These are phyloP conservation scores for Fusarium tjaetaba DNA, from an alignment of 2,329 filamentous ascomycete species.

Conservation along the genomic window DNA sequence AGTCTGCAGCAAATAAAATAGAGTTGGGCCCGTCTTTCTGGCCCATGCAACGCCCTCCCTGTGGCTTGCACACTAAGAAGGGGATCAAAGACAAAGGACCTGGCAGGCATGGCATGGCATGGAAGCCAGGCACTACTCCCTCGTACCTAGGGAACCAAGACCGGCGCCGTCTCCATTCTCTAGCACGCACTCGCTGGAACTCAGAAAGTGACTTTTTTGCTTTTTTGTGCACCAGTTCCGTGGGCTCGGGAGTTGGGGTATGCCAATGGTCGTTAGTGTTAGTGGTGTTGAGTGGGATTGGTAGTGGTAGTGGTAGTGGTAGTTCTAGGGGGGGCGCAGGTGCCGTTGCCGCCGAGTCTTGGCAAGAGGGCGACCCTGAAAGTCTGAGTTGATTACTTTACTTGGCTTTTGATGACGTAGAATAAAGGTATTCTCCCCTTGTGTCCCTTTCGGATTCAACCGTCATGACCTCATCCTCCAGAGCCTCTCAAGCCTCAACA, in stretches of 20 bases:
- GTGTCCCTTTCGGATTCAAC: background rate
- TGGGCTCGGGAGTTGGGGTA: conserved; percentile 32
- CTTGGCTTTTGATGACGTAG: background rate
- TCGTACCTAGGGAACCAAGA: background rate
- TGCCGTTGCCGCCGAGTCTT: conserved; percentile 41
- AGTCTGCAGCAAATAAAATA: conserved; percentile 32
- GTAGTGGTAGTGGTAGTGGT: background rate
- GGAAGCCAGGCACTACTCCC: conserved; percentile 3
- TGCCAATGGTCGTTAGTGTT: background rate
- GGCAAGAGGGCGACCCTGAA: conserved; percentile 36
- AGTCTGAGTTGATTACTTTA: conserved; percentile 20
- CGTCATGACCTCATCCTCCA: conserved; percentile 24
- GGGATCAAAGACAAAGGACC: background rate
- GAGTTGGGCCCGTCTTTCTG: conserved; percentile 36
- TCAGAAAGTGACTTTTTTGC: background rate
- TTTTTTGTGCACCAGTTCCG: conserved; percentile 24
- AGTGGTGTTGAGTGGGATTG: too few relatives aligned
- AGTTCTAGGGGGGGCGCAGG: conserved; percentile 8
- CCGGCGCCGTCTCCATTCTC: background rate
- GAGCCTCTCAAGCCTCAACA: background rate
- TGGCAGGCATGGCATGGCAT: background rate
- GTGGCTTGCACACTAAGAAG: background rate
- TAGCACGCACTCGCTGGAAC: background rate
- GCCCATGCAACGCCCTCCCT: background rate
- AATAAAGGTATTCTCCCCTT: conserved; percentile 1